These are phyloP conservation scores for Fomitopsis betulina DNA, from an alignment of 1,284 basidiomycete genomes.

Conservation along the genomic window DNA sequence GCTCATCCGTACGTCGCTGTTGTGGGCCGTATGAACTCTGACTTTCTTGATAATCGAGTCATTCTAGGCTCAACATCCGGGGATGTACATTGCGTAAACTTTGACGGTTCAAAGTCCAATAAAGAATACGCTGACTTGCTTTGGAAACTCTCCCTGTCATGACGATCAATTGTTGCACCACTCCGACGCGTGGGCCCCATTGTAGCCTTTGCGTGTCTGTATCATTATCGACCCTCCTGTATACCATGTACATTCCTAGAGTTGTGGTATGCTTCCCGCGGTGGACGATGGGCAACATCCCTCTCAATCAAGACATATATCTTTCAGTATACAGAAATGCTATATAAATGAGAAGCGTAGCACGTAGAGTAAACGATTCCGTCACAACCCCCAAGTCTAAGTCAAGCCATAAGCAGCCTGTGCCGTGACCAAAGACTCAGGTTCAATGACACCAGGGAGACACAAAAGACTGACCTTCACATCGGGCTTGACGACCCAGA, in stretches of 20 bases:
- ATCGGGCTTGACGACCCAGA: constrained; percentile 61
- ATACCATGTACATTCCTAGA: background rate
- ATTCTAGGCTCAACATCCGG: constrained; percentile 53
- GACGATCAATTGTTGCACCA: background rate
- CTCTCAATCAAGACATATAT: background rate
- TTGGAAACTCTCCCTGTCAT: constrained; percentile 58
- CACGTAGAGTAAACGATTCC: background rate
- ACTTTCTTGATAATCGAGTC: background rate
- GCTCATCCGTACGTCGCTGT: constrained; percentile 55
- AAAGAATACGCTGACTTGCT: constrained; percentile 36
- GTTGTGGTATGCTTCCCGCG: background rate
- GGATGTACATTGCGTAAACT: constrained; percentile 46
- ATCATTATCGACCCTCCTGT: background rate
- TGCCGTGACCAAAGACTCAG: background rate
- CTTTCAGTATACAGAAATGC: background rate
- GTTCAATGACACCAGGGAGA: background rate
- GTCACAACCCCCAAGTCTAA: background rate
- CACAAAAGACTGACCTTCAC: constrained; percentile 24
- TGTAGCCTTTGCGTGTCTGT: background rate
- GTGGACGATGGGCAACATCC: background rate
- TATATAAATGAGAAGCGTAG: background rate
- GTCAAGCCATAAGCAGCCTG: constrained; percentile 5
- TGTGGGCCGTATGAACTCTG: background rate
- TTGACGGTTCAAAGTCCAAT: constrained; percentile 26
- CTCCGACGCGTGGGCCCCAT: background rate